Base-by-base conservation (phyloP, 2,329 filamentous ascomycete species). In the Zymoseptoria pseudotritici region DNA sequence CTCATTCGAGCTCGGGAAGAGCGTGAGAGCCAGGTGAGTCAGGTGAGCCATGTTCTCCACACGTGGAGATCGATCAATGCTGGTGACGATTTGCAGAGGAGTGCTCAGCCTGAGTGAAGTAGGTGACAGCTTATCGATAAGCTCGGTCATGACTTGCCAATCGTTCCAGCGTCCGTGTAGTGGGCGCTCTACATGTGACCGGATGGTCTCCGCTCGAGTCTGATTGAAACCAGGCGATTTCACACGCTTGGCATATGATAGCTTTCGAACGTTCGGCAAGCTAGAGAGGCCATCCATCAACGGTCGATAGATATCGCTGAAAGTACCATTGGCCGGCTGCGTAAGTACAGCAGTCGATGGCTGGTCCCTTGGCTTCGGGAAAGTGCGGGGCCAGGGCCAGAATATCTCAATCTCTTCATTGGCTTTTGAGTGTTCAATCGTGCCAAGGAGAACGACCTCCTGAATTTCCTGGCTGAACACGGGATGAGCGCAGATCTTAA, bases 401-500 rank as follows among this genome's bases (percentile, higher is more conserved):
- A 26, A 29, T 8, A 19, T 26, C 21, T 53, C 52, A 8, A n/a
- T 22, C 21, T 10, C 9, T n/a, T 26, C 52, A n/a, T 53, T 26
- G 7, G 17, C 9, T 13, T 53, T n/a, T 4, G 13, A 22, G n/a
- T 26, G 52, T 7, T 22, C 22, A 19, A 59, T 21, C 42, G 50
- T 53, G n/a, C 58, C 58, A 19, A 65, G 51, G 4, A 65, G 26
- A n/a, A 59, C 55, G 20, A 65, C 26, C 51, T 65, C 63, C 26
- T 64, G 54, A 21, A 66, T 60, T 0, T 57, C 31, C 24, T 29
- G 50, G 53, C 50, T 51, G 26, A 64, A 51, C 3, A 57, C 49
- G 2, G 64, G 58, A 46, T 66, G 61, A 10, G 55, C 53, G 56
- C 63, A 66, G 29, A 66, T 61, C 1, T 55, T 42, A 8, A 60